Evolutionary conservation across 768 basidiomycete species (phyloP), one percentile per base, ranked within the genome.

Genomic region (Exsudoporus frostii): DNA sequence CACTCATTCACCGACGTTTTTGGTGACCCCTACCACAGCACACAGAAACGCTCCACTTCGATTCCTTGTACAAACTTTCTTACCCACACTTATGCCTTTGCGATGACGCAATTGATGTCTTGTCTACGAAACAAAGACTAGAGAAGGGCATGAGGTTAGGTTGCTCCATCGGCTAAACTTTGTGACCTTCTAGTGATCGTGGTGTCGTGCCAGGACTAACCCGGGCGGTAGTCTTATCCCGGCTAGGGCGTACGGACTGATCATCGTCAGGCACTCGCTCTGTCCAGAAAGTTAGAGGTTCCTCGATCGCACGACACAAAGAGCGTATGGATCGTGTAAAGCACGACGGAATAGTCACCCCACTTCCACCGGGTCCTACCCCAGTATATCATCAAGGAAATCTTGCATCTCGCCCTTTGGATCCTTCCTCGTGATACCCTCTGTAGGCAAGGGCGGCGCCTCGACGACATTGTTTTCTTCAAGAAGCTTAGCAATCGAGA

Each of bases 341-440:
- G 29, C 38, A 37, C 19, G 33, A 29, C 19, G 11, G 30, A 33
- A 48, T 24, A 9, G 20, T 30, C 29, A 30, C 10, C 24, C 20
- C 33, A 17, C 19, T 17, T 19, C 40, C n/a, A 32, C 8, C 11
- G 10, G 10, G 7, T 47, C 37, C 72, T 65, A 79, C n/a, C 67
- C 66, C 9, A 89, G 62, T 4, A 89, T 64, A 34, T 87, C 85
- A 54, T 89, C 87, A 27, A 89, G 68, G 60, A 86, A 90, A 39
- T 82, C 84, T 66, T 89, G 79, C 84, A 90, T 83, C 48, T 82
- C 76, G 34, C 70, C 72, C 58, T 80, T 82, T n/a, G 77, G 72
- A 43, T 66, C 45, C 65, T 76, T 72, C 65, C 72, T 71, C 50
- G 63, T 39, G 5, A 48, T 14, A 19, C 33, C 37, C 22, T 74